Evolutionary conservation across 768 basidiomycete genomes (phyloP).

Genomic region (Ramaria rubella): DNA sequence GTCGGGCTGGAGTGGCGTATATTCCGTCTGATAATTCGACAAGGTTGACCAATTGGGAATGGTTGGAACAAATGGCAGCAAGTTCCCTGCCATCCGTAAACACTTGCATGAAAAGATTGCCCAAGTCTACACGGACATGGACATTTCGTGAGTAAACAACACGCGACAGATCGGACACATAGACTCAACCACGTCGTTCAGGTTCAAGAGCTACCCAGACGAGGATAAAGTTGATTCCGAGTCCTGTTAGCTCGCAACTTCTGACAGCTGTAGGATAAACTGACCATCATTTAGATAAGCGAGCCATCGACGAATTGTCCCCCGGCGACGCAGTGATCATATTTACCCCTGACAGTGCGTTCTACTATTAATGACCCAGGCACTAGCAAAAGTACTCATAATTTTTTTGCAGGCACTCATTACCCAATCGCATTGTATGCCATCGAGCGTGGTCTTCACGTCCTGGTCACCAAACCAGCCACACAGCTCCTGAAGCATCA

Average conservation of each 20-base stretch:
- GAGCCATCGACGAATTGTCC: constrained; percentile 67
- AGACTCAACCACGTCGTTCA: too few species aligned
- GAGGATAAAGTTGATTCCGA: constrained; percentile 62
- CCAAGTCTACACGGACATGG: constrained; percentile 80
- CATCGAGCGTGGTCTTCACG: constrained; percentile 78
- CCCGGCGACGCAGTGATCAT: constrained; percentile 87
- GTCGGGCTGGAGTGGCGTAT: neutral
- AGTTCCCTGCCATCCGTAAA: constrained; percentile 78
- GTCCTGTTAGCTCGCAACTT: constrained; percentile 55
- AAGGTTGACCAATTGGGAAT: constrained; percentile 71
- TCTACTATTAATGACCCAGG: too few species aligned
- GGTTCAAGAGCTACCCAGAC: constrained; percentile 77
- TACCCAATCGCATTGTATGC: constrained; percentile 81
- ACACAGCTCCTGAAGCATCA: constrained; percentile 83
- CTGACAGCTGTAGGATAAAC: constrained; percentile 5
- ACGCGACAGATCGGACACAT: too few species aligned
- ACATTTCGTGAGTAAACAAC: constrained; percentile 52
- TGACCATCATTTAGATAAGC: constrained; percentile 51
- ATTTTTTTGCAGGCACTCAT: constrained; percentile 55
- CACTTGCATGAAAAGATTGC: constrained; percentile 82
- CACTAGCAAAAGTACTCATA: neutral
- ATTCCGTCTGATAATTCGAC: constrained; percentile 12
- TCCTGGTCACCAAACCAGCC: constrained; percentile 90
- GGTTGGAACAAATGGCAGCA: constrained; percentile 85
- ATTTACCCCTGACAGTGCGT: constrained; percentile 85